A percentile compares a stretch with the other conserved stretches of the same genome.
Conservation (phyloP, 2,329 filamentous ascomycete species). For the Tympanopsis confertula region DNA sequence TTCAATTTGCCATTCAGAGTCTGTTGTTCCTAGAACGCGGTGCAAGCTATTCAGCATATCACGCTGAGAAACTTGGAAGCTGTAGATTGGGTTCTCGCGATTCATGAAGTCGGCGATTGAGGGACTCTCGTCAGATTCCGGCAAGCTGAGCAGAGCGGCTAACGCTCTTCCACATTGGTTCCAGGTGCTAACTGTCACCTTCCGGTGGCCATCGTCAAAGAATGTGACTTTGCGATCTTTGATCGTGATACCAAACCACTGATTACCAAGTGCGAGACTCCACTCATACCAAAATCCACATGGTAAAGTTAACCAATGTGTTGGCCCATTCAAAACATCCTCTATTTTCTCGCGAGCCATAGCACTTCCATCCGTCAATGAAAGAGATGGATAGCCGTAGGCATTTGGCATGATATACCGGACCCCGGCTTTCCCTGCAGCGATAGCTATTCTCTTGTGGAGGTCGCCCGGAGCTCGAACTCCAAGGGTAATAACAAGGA, state of each 20-base stretch:
- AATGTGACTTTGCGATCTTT: neutral
- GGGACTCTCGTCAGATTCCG: neutral
- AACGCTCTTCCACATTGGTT: neutral
- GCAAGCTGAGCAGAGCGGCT: neutral
- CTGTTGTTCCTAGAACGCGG: neutral
- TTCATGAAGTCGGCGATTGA: neutral
- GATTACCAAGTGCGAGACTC: neutral
- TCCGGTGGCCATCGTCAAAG: neutral
- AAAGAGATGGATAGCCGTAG: conserved; percentile 15
- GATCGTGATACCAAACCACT: neutral
- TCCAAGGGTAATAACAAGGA: conserved; percentile 26
- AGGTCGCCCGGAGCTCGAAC: conserved; percentile 19
- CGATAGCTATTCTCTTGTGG: conserved; percentile 24
- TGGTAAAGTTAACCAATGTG: no score
- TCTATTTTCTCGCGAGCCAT: neutral
- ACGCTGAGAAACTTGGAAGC: neutral
- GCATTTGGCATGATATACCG: conserved; percentile 32
- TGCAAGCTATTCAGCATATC: neutral
- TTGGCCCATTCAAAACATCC: no score
- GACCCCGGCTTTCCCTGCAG: conserved; percentile 28
- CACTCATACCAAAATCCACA: neutral
- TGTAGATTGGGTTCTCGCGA: neutral
- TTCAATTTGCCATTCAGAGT: neutral
- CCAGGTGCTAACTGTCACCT: neutral
- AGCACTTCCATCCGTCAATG: neutral